Evolutionary conservation across 306 rosid species (phyloP).

Genomic region (Vigna reflexopilosa): DNA sequence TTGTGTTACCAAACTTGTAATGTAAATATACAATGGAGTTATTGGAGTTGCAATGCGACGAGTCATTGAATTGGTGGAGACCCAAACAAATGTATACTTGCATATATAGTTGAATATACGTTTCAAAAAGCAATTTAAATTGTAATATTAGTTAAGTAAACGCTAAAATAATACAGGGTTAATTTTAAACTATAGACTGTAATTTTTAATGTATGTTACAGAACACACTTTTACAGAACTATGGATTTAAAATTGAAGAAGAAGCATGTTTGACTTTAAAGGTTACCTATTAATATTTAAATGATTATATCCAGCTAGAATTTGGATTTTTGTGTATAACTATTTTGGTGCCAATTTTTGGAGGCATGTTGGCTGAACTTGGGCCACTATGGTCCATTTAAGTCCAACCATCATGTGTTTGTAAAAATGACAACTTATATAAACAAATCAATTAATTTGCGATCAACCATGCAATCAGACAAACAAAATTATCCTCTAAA

Average conservation of each 20-base stretch:
- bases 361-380: constrained; percentile 1
- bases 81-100: too few relatives aligned
- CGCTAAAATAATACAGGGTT: too few relatives aligned
- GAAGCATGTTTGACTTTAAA: neutral
- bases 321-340: neutral
- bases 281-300: neutral
- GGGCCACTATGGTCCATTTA: constrained; percentile 1
- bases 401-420: constrained; percentile 2
- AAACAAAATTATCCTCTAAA: neutral
- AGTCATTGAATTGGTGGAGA: too few relatives aligned
- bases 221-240: too few relatives aligned
- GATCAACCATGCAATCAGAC: neutral
- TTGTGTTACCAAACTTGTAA: too few relatives aligned
- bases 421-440: neutral
- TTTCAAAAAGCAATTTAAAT: too few relatives aligned
- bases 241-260: too few relatives aligned
- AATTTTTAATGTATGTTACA: too few relatives aligned
- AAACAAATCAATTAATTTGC: neutral
- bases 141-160: too few relatives aligned
- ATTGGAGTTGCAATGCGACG: too few relatives aligned
- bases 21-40: too few relatives aligned
- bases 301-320: neutral
- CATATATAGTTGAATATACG: too few relatives aligned
- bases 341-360: neutral
- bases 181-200: neutral